Evolutionary conservation across 768 basidiomycete species (phyloP), one percentile per base, ranked within the genome.

Genomic region (Tylopilus subfusipes): DNA sequence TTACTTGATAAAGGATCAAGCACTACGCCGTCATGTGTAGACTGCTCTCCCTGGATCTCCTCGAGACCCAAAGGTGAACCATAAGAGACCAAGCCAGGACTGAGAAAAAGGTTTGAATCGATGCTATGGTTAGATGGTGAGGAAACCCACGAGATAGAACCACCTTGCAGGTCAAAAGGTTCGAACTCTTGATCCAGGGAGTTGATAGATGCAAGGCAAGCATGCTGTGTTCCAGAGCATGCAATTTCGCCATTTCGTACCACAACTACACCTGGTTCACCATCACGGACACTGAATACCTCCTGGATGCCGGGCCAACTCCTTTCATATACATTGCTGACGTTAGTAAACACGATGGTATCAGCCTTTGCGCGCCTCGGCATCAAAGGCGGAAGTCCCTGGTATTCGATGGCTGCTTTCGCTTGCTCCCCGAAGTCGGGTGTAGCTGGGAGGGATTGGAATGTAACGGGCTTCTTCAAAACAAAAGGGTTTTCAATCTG

Each of bases 341-440:
- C 84, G 61, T 88, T 88, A 19, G 75, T 78, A 76, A 92, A 90
- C 13, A 86, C 66, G 36, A 90, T 71, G 18, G 66, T 50, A 42
- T 72, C 71, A 13, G 74, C 68, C 30, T 63, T 57, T 53, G 66
- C 66, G 25, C 72, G 76, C 29, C 66, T 71, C 0, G 82, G 69
- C 33, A 68, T 72, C 38, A 93, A 71, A 22, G 88, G 87, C 7
- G 88, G 88, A 31, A 90, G 76, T 13, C 89, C 89, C 50, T 89
- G 81, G 73, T 84, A 84, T 56, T 77, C 65, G 18, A 89, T 53
- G 4, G 85, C 79, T 48, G 79, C 76, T 53, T 77, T 74, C 30
- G 81, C 76, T 62, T 89, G 87, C 51, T 77, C 74, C 38, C 84
- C 81, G 74, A 84, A 91, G 56, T 84, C 75, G 0, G 87, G 87